Percentiles rank a stretch among this genome's conserved stretches.
Evolutionary conservation across 1,139 yeast species (phyloP).

Genomic region (Oligophagozyma castellii): DNA sequence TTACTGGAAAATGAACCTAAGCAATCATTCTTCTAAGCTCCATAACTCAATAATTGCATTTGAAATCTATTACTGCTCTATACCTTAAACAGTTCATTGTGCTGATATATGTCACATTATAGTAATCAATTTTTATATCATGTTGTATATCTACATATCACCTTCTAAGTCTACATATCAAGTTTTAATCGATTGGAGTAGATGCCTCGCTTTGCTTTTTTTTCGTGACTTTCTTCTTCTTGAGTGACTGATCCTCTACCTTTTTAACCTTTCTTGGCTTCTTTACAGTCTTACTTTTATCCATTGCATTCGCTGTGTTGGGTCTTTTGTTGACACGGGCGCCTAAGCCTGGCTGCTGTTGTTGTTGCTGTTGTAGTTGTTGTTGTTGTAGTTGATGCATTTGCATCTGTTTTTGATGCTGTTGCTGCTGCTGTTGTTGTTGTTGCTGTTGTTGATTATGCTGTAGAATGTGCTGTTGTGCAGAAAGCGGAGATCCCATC

Average conservation of each 20-base stretch:
- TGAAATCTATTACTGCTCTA: constrained; percentile 1
- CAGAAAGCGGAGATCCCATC: constrained; percentile 21
- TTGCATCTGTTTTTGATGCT: constrained; percentile 1
- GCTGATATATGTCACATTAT: constrained; percentile 1
- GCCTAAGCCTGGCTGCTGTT: constrained; percentile 2
- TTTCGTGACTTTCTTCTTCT: constrained; percentile 19
- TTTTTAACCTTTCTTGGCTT: constrained; percentile 15
- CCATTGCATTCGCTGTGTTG: constrained; percentile 14
- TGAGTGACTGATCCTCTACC: constrained; percentile 12
- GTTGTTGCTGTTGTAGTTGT: constrained; percentile 4
- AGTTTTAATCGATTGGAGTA: constrained; percentile 3
- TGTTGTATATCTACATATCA: constrained; percentile 2
- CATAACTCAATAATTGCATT: not conserved
- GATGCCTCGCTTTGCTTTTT: constrained; percentile 19
- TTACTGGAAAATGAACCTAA: constrained; percentile 23
- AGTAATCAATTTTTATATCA: constrained; percentile 1
- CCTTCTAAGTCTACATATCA: too few relatives aligned
- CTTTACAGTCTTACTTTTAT: constrained; percentile 5
- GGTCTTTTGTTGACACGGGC: constrained; percentile 5
- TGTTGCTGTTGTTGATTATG: constrained; percentile 7
- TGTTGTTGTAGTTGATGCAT: too few relatives aligned
- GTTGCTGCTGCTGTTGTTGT: constrained; percentile 7
- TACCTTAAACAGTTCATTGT: too few relatives aligned
- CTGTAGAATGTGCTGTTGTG: constrained; percentile 20
- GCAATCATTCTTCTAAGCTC: constrained; percentile 19